These are phyloP conservation scores for Scenedesmus sp. DNA, from an alignment of 163 green algal species.

Conservation along the genomic window DNA sequence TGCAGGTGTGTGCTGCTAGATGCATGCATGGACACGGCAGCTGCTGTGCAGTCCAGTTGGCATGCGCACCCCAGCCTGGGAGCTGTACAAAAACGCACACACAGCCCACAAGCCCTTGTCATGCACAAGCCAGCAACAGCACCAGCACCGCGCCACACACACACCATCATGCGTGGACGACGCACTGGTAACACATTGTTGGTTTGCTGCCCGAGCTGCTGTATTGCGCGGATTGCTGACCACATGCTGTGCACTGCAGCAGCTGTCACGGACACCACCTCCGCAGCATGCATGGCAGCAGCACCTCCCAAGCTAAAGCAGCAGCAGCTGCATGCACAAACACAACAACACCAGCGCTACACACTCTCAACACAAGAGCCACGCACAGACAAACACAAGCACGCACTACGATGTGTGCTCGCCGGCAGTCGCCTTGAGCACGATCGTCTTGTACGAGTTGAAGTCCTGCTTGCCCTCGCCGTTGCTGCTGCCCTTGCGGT, in stretches of 20 bases:
- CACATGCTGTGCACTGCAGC: background rate
- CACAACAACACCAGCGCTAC: background rate
- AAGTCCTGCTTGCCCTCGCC: background rate
- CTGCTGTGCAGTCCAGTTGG: background rate
- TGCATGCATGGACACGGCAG: background rate
- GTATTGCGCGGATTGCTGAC: too few species aligned
- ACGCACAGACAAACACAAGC: background rate
- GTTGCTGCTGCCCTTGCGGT: conserved; percentile 9
- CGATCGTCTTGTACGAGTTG: background rate
- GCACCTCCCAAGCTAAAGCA: background rate
- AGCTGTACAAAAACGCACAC: background rate
- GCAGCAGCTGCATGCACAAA: background rate
- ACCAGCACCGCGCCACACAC: background rate
- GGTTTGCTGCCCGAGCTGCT: background rate
- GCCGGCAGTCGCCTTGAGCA: background rate
- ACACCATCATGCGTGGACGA: background rate
- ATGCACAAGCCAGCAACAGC: background rate
- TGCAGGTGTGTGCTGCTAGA: background rate
- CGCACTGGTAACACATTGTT: background rate
- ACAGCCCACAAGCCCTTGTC: background rate
- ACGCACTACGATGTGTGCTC: background rate
- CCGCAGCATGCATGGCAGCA: background rate
- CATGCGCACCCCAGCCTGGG: background rate
- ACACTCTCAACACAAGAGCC: background rate
- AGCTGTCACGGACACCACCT: background rate